Base-by-base conservation (phyloP, 2,329 filamentous ascomycete genomes). In the Colletotrichum horii region DNA sequence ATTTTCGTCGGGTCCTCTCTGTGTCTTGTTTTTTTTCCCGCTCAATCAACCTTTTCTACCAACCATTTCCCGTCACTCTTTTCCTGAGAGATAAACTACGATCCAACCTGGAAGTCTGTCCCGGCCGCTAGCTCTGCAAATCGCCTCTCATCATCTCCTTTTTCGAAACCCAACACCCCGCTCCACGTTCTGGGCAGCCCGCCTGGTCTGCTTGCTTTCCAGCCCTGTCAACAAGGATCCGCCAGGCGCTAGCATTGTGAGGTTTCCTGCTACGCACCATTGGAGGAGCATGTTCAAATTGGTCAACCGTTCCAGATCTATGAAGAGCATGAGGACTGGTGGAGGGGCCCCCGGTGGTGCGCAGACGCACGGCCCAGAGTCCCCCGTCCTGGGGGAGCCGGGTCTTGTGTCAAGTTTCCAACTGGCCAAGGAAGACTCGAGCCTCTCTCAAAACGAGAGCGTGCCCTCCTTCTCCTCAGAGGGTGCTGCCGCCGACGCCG, bases 361-460 rank as follows among this genome's bases (percentile, higher is more conserved):
- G 64, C 70, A 77, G 70, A 76, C 77, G 79, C 78, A 78, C 78
- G 78, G 75, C 74, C 78, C 77, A 75, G 78, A 78, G 68, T 76
- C 71, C 26, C 74, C 77, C 71, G 70, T 76, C 72, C 75, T 78
- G 69, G 74, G 70, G 32, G 71, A 74, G 36, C 81, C 79, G 80
- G 83, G 79, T 74, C 76, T 77, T 82, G 84, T 85, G 78, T 85
- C 84, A 83, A 82, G 80, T 79, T 79, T 80, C 80, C 81, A 83
- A 81, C 81, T 80, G 76, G 78, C 80, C 76, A 80, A 80, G 79
- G 81, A 80, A 71, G 77, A 78, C 69, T 67, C 79, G 71, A 79
- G 76, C 71, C 76, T 78, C 67, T 78, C 79, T 82, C 82, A 84
- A 81, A 84, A 83, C 79, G 79, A 78, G 64, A 77, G 76, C 79